phyloP scores from a whole-genome alignment of 1,139 yeast species.

The Kodamaea sp. region DNA sequence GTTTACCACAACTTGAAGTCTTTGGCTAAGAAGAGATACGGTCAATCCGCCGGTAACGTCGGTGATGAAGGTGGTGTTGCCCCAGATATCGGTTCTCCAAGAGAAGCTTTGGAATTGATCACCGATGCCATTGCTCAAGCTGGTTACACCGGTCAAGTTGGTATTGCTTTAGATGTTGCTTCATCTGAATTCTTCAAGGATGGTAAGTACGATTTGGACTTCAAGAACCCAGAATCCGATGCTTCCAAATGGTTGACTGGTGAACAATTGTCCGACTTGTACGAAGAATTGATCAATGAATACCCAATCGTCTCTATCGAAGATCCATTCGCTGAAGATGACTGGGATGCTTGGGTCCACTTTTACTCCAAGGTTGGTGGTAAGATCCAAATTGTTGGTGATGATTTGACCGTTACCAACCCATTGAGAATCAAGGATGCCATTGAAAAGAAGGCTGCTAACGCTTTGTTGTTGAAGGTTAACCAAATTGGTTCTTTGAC shows the following conservation, averaged over 20 bases:
- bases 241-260: slow-evolving; percentile 85
- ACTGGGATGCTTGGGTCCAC: slow-evolving; percentile 96
- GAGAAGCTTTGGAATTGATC: slow-evolving; percentile 92
- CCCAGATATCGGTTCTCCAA: slow-evolving; percentile 88
- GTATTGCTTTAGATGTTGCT: slow-evolving; percentile 92
- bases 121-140: slow-evolving; percentile 81
- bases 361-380: slow-evolving; percentile 68
- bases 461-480: slow-evolving; percentile 90
- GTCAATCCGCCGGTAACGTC: slow-evolving; percentile 96
- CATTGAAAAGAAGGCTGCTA: slow-evolving; percentile 90
- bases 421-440: slow-evolving; percentile 90
- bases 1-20: slow-evolving; percentile 93
- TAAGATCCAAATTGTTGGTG: slow-evolving; percentile 86
- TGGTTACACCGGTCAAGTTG: slow-evolving; percentile 88
- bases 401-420: slow-evolving; percentile 97
- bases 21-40: slow-evolving; percentile 87
- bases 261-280: slow-evolving; percentile 77
- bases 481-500: slow-evolving; percentile 91
- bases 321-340: slow-evolving; percentile 98
- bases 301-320: slow-evolving; percentile 97
- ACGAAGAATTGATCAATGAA: slow-evolving; percentile 70
- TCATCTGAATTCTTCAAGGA: slow-evolving; percentile 95
- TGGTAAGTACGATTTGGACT: slow-evolving; percentile 94
- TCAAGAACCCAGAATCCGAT: slow-evolving; percentile 93
- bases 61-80: slow-evolving; percentile 99